Conservation (phyloP, 2,329 filamentous ascomycete species). For the Aureobasidium sp. region DNA sequence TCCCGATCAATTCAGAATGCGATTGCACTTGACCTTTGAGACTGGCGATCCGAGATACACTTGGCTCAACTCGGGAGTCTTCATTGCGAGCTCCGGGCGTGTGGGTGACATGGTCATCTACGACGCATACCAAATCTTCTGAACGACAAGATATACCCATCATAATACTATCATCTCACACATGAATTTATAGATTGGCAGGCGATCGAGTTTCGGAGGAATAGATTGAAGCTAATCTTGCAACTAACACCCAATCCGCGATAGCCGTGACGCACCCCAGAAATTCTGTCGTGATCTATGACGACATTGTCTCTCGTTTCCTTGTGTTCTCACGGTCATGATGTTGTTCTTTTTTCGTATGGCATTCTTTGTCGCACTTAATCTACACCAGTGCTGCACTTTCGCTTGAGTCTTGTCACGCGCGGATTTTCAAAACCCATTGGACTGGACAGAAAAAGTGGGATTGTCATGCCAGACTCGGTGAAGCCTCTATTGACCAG, state of each 20-base stretch:
- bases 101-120: slow-evolving; percentile 23
- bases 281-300: slow-evolving; percentile 3
- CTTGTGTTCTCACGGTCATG: slow-evolving; percentile 1
- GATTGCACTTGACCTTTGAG: slow-evolving; percentile 26
- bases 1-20: slow-evolving; percentile 26
- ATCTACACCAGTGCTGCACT: neutral
- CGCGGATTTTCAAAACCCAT: neutral
- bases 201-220: neutral
- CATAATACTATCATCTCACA: neutral
- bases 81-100: slow-evolving; percentile 22
- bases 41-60: slow-evolving; percentile 25
- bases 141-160: neutral
- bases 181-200: neutral
- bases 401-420: no score
- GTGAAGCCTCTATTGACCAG: slow-evolving; percentile 17
- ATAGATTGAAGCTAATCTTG: slow-evolving; percentile 6
- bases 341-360: slow-evolving; percentile 1
- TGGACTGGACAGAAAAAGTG: neutral
- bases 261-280: neutral
- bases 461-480: slow-evolving; percentile 14
- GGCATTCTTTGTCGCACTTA: neutral
- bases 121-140: slow-evolving; percentile 24
- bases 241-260: neutral
- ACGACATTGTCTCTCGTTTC: slow-evolving; percentile 5
- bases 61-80: slow-evolving; percentile 25